A percentile compares a stretch with the other conserved stretches of the same genome.
phyloP scores from a whole-genome alignment of 176 grass and related monocot genomes.

The Ensete ventricosum region DNA sequence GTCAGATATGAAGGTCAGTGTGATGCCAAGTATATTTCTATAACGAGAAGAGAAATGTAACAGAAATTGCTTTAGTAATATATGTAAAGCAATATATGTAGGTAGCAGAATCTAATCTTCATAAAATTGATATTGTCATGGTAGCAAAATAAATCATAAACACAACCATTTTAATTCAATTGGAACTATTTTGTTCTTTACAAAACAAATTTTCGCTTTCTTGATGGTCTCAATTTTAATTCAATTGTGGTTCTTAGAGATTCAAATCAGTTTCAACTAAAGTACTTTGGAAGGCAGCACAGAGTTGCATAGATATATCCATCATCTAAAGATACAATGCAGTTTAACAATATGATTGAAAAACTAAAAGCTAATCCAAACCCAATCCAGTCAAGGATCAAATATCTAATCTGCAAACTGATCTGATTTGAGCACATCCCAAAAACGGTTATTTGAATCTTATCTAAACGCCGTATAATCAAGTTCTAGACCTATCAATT shows the following conservation, averaged over 20 bases:
- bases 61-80: not conserved
- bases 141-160: not conserved
- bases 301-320: too few species aligned
- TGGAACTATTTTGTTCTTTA: not conserved
- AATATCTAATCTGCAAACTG: too few species aligned
- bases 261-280: too few species aligned
- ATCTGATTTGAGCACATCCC: not conserved
- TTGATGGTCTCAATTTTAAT: not conserved
- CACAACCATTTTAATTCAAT: not conserved
- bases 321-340: too few species aligned
- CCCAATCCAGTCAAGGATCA: too few species aligned
- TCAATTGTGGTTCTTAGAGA: not conserved
- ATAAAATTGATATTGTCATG: not conserved
- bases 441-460: not conserved
- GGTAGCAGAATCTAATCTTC: not conserved
- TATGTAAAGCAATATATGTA: not conserved
- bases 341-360: too few species aligned
- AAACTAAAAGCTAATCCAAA: too few species aligned
- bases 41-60: not conserved
- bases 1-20: slow-evolving; percentile 20
- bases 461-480: not conserved
- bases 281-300: too few species aligned
- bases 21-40: not conserved
- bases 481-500: not conserved
- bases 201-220: not conserved